Evolutionary conservation across 306 rosid genomes (phyloP).

Genomic region (Vicia villosa): DNA sequence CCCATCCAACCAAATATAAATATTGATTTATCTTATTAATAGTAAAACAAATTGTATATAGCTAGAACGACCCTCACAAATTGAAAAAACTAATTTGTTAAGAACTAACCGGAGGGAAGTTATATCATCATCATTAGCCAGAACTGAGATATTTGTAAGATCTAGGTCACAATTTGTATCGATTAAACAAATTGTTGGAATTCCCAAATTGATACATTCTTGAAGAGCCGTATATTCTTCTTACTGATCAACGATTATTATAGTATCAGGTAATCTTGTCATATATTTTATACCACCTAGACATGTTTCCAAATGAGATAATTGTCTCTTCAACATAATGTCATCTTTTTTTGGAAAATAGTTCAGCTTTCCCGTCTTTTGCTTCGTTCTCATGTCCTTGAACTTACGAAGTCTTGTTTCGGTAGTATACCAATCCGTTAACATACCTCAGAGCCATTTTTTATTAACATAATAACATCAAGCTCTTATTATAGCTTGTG

Average conservation of each 20-base stretch:
- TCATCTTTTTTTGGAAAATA: background rate
- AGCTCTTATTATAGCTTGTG: too few relatives aligned
- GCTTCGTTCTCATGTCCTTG: too few relatives aligned
- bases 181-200: too few relatives aligned
- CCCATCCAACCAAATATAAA: too few relatives aligned
- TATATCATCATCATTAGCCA: background rate
- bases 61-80: background rate
- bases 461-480: too few relatives aligned
- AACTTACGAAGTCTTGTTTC: too few relatives aligned
- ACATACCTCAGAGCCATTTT: too few relatives aligned
- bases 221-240: constrained; percentile 9
- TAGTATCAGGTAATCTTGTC: background rate
- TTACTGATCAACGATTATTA: constrained; percentile 24
- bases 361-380: too few relatives aligned
- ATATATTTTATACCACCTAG: constrained; percentile 8
- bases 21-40: too few relatives aligned
- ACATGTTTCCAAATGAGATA: constrained; percentile 25
- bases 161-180: too few relatives aligned
- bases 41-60: background rate
- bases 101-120: background rate
- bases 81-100: background rate
- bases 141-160: too few relatives aligned
- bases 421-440: too few relatives aligned
- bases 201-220: background rate
- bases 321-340: constrained; percentile 13